These are phyloP conservation scores for Forsythia suspensa DNA, from an alignment of 257 asterid genomes.

Conservation along the genomic window DNA sequence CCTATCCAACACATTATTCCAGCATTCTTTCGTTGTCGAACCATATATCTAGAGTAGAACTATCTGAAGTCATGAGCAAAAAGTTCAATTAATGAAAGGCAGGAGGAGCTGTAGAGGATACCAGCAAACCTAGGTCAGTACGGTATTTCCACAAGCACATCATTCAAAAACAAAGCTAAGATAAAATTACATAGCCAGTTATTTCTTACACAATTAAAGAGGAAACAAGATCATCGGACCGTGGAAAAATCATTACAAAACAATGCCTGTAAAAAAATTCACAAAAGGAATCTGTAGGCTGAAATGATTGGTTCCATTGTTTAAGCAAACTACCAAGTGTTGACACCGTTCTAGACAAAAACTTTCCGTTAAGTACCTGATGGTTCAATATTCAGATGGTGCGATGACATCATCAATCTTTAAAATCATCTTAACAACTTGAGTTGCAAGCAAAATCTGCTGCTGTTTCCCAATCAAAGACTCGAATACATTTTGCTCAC, in stretches of 20 bases:
- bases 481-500: constrained; percentile 83
- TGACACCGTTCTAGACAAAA: background rate
- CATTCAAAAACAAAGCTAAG: too few relatives aligned
- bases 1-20: too few relatives aligned
- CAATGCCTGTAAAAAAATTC: too few relatives aligned
- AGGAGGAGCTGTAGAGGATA: too few relatives aligned
- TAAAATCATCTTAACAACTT: constrained; percentile 84
- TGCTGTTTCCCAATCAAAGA: constrained; percentile 82
- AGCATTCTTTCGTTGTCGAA: too few relatives aligned
- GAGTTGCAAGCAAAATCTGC: constrained; percentile 81
- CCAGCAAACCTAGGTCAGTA: too few relatives aligned
- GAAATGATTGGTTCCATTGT: constrained; percentile 5
- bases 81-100: too few relatives aligned
- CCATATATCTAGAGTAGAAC: too few relatives aligned
- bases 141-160: too few relatives aligned
- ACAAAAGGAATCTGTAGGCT: background rate
- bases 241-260: background rate
- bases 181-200: too few relatives aligned
- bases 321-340: constrained; percentile 16
- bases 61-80: too few relatives aligned
- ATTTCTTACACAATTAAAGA: background rate
- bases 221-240: background rate
- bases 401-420: constrained; percentile 83
- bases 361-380: background rate
- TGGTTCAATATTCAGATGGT: constrained; percentile 61